Conservation (phyloP, 1,284 basidiomycete genomes). For the Ustilago crameri region DNA sequence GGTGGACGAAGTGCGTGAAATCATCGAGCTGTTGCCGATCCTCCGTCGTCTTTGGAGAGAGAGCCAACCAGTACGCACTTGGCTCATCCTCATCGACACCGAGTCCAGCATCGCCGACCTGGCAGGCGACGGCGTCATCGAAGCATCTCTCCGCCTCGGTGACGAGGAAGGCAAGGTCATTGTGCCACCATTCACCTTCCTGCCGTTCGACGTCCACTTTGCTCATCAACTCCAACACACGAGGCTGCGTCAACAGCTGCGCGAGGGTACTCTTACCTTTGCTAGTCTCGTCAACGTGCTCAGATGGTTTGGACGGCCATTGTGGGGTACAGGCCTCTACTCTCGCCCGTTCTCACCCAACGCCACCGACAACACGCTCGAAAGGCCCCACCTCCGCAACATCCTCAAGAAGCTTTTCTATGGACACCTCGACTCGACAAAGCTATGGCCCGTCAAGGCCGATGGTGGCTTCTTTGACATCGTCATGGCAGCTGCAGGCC, state of each 20-base stretch:
- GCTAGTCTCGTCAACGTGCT: neutral
- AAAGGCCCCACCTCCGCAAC: conserved; percentile 2
- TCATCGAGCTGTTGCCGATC: neutral
- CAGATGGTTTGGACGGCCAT: conserved; percentile 2
- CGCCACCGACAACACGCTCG: no score
- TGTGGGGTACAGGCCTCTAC: conserved; percentile 4
- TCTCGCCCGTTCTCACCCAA: no score
- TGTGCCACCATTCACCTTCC: conserved; percentile 8
- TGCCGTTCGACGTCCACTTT: conserved; percentile 11
- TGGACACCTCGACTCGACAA: neutral
- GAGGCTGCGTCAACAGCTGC: neutral
- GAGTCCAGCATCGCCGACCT: no score
- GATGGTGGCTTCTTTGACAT: neutral
- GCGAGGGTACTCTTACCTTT: neutral
- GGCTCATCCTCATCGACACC: conserved; percentile 1
- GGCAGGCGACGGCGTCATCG: no score
- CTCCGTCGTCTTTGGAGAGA: conserved; percentile 8
- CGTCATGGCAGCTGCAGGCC: conserved; percentile 8
- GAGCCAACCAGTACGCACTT: neutral
- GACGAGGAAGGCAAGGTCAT: conserved; percentile 5
- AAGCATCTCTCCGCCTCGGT: no score
- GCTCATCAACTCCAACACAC: neutral
- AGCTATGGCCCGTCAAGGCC: neutral
- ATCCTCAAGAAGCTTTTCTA: conserved; percentile 2
- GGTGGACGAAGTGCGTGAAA: neutral